Conservation (phyloP, 495 filamentous ascomycete genomes). For the Penicillium salamii region DNA sequence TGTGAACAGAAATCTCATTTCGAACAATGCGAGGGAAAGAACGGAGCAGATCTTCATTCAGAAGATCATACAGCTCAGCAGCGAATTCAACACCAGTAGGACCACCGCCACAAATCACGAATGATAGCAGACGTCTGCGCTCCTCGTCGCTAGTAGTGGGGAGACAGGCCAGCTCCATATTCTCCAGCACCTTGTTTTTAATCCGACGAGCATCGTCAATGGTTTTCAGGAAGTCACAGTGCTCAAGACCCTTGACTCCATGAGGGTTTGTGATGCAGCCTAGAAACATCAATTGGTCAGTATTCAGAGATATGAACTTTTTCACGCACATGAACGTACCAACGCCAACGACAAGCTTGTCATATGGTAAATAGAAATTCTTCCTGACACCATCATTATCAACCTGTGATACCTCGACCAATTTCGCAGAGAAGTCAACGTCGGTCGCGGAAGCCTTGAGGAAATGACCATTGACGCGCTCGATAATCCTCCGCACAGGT, state of each 20-base stretch:
- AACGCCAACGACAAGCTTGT: slow-evolving; percentile 95
- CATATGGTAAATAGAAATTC: slow-evolving; percentile 93
- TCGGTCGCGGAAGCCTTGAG: slow-evolving; percentile 80
- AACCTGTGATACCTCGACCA: slow-evolving; percentile 80
- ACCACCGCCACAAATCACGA: slow-evolving; percentile 91
- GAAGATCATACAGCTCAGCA: slow-evolving; percentile 89
- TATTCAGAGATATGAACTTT: not conserved
- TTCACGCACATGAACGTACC: slow-evolving; percentile 44
- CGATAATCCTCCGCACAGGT: slow-evolving; percentile 81
- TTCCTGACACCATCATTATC: slow-evolving; percentile 66
- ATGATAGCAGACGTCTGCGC: slow-evolving; percentile 81
- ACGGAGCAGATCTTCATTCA: slow-evolving; percentile 87
- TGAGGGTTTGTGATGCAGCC: slow-evolving; percentile 91
- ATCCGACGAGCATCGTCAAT: slow-evolving; percentile 88
- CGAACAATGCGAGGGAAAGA: slow-evolving; percentile 86
- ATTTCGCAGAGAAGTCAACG: slow-evolving; percentile 84
- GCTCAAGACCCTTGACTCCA: slow-evolving; percentile 90
- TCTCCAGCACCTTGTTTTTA: slow-evolving; percentile 84
- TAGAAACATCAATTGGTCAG: slow-evolving; percentile 23
- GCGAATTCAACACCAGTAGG: slow-evolving; percentile 98
- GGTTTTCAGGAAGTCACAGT: slow-evolving; percentile 93
- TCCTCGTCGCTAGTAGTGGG: slow-evolving; percentile 91
- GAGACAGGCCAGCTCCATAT: slow-evolving; percentile 88
- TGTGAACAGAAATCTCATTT: slow-evolving; percentile 95
- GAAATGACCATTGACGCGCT: slow-evolving; percentile 79